Base-by-base conservation (phyloP, 1,139 yeast genomes). In the Geotrichum aggregatum region DNA sequence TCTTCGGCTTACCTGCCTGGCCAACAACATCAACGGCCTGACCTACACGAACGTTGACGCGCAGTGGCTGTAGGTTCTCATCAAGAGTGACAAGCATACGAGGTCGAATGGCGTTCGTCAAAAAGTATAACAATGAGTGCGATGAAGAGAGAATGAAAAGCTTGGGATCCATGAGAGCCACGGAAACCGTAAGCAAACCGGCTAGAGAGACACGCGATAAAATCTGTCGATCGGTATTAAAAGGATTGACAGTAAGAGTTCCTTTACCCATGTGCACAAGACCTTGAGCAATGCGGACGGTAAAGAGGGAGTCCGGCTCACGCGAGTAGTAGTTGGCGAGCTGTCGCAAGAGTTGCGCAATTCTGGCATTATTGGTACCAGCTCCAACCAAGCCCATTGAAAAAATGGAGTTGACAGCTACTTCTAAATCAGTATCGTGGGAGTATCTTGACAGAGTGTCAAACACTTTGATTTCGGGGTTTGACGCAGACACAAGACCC, bases 11-110 rank as follows among this genome's bases (percentile, higher is more conserved):
- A 74, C 99, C 98, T 0, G 98, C 98, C 70, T 91, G 98, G 35
- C 98, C 98, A 57, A 94, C 98, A 44, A 91, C 88, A 68, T 94
- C 98, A 44, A 94, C 98, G 3, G 98, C 98, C 73, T 92, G 97
- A 59, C 98, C 98, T 38, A 94, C 98, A 66, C 98, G 82, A 7
- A 92, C 98, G 63, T 89, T 92, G 11, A 92, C 98, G 75, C 92
- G 92, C 60, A 92, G 73, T 33, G 97, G 97, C 60, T 83, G 77
- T 67, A 92, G 79, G 28, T 85, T 81, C 67, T 91, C 97, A 68
- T 91, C 96, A 47, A 94, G 86, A 0, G 98, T 91, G 41, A 94
- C 78, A 62, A 94, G 79, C 85, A 87, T 88, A 64, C 97, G 82
- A 52, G 99, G 98, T 64, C 87, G 87, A 54, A 91, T 80, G 24